phyloP scores from a whole-genome alignment of 192 early-diverging fungal species.

The Coemansia sp. region DNA sequence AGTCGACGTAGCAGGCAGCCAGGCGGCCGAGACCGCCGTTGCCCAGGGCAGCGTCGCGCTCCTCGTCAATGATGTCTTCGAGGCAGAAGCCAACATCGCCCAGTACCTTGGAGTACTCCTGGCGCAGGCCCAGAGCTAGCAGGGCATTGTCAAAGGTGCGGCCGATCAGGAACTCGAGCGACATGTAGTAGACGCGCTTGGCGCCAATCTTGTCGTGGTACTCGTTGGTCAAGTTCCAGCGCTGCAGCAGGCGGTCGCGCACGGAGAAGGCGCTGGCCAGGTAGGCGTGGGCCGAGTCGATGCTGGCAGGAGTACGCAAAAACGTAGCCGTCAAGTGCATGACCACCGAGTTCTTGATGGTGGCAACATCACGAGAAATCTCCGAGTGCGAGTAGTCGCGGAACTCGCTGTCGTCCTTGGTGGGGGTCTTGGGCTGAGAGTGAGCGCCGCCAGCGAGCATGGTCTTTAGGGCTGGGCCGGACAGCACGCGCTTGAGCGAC shows the following conservation, averaged over 20 bases:
- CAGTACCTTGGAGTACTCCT: slow-evolving; percentile 70
- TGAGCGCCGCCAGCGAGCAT: slow-evolving; percentile 52
- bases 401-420: slow-evolving; percentile 50
- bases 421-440: slow-evolving; percentile 51
- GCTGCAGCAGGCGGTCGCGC: slow-evolving; percentile 90
- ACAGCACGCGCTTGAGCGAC: slow-evolving; percentile 57
- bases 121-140: slow-evolving; percentile 83
- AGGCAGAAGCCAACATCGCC: slow-evolving; percentile 86
- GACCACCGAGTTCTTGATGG: slow-evolving; percentile 86
- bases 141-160: slow-evolving; percentile 98
- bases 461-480: slow-evolving; percentile 56
- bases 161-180: slow-evolving; percentile 96
- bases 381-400: slow-evolving; percentile 55
- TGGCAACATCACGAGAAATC: slow-evolving; percentile 64
- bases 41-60: slow-evolving; percentile 95
- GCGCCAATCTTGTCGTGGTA: slow-evolving; percentile 71
- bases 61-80: slow-evolving; percentile 93
- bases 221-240: slow-evolving; percentile 96
- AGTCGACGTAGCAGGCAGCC: slow-evolving; percentile 98
- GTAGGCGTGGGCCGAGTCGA: slow-evolving; percentile 93
- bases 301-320: slow-evolving; percentile 84
- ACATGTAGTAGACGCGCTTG: slow-evolving; percentile 98
- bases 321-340: slow-evolving; percentile 90
- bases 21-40: slow-evolving; percentile 97
- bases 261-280: slow-evolving; percentile 90